These are phyloP conservation scores for Garcia nutans DNA, from an alignment of 345 rosid genomes.

Conservation along the genomic window DNA sequence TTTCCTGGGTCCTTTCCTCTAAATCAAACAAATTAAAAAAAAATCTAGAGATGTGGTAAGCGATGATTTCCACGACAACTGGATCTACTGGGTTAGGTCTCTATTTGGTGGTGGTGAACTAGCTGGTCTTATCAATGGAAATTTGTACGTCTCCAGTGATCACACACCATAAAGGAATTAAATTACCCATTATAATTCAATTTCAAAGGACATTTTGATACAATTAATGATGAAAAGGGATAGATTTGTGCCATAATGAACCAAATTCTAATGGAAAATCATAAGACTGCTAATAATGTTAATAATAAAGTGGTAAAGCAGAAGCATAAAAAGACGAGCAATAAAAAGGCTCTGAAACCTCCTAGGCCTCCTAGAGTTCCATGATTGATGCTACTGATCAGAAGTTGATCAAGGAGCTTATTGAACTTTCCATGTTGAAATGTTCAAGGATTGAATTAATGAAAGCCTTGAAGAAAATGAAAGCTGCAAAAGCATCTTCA, in stretches of 20 bases:
- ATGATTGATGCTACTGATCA: constrained; percentile 71
- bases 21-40: no score
- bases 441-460: constrained; percentile 77
- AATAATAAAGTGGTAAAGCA: constrained; percentile 35
- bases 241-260: constrained; percentile 23
- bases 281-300: constrained; percentile 28
- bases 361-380: constrained; percentile 94
- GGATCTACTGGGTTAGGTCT: no score
- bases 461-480: constrained; percentile 82
- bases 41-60: no score
- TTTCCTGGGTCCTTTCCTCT: no score
- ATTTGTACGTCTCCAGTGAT: no score
- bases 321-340: constrained; percentile 45
- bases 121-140: no score
- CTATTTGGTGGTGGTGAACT: no score
- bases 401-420: constrained; percentile 72
- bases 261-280: constrained; percentile 13
- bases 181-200: no score
- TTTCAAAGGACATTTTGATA: no score
- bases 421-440: constrained; percentile 80
- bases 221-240: constrained; percentile 34
- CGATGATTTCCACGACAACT: no score
- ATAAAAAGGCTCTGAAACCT: constrained; percentile 67
- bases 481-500: constrained; percentile 52
- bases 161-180: no score